phyloP scores from a whole-genome alignment of 306 rosid species.

The Canavalia gladiata region DNA sequence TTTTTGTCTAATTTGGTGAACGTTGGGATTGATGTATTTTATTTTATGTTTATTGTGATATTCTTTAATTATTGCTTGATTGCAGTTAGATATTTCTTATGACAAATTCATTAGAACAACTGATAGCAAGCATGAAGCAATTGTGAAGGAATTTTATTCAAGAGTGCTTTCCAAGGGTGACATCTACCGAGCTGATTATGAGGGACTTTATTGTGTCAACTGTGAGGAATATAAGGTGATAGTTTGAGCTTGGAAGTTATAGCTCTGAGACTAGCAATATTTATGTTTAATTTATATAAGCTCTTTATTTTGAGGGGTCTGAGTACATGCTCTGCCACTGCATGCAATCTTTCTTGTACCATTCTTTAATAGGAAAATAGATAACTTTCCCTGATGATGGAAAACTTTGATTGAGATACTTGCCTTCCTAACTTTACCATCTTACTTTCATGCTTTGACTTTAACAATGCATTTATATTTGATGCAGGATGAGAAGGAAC shows the following conservation, averaged over 20 bases:
- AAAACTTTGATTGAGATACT: conserved; percentile 27
- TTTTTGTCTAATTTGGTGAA: neutral
- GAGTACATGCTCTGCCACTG: neutral
- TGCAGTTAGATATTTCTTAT: conserved; percentile 85
- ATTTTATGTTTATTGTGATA: neutral
- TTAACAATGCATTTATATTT: conserved; percentile 36
- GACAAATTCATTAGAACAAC: conserved; percentile 96
- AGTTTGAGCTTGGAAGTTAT: conserved; percentile 36
- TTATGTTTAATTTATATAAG: conserved; percentile 15
- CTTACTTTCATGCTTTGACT: conserved; percentile 33
- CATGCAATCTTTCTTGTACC: neutral
- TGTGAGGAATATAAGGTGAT: conserved; percentile 96
- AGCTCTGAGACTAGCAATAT: conserved; percentile 10
- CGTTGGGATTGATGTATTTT: conserved; percentile 11
- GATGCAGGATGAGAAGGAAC: conserved; percentile 90
- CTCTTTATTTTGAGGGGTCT: conserved; percentile 28
- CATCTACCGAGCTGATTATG: conserved; percentile 93
- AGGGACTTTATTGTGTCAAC: conserved; percentile 93
- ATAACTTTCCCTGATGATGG: conserved; percentile 27
- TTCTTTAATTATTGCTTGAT: conserved; percentile 15
- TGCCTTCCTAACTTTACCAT: conserved; percentile 27
- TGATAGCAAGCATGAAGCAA: conserved; percentile 84
- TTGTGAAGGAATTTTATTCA: conserved; percentile 92
- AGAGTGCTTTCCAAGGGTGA: conserved; percentile 92
- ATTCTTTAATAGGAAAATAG: neutral